These are phyloP conservation scores for Microascus cirrosus DNA, from an alignment of 2,329 filamentous ascomycete genomes.

Conservation along the genomic window DNA sequence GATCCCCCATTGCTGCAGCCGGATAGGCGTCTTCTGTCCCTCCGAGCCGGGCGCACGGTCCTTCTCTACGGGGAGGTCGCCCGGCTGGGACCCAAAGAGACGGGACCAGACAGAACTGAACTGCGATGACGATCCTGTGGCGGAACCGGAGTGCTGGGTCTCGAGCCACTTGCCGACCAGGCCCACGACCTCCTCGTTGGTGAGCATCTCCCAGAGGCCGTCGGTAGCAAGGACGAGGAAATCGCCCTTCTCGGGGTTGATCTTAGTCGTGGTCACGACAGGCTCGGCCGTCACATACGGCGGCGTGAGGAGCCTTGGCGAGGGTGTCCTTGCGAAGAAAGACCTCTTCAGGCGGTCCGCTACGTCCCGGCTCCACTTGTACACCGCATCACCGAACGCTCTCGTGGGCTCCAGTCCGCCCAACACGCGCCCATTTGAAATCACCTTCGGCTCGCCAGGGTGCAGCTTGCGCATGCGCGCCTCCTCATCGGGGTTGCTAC, in stretches of 20 bases:
- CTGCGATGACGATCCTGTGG: slow-evolving; percentile 50
- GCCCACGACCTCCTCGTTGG: slow-evolving; percentile 94
- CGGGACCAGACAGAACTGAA: slow-evolving; percentile 53
- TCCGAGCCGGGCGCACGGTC: slow-evolving; percentile 55
- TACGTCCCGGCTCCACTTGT: slow-evolving; percentile 88
- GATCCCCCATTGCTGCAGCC: slow-evolving; percentile 84
- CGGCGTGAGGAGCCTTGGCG: slow-evolving; percentile 71
- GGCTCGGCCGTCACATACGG: slow-evolving; percentile 97
- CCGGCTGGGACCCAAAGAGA: slow-evolving; percentile 33
- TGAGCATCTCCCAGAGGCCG: slow-evolving; percentile 97
- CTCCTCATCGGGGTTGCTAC: slow-evolving; percentile 74
- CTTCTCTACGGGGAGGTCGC: slow-evolving; percentile 57
- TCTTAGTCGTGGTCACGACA: slow-evolving; percentile 83
- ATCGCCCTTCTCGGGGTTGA: slow-evolving; percentile 80
- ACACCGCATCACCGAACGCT: slow-evolving; percentile 91
- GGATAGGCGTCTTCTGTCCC: slow-evolving; percentile 79
- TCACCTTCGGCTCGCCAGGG: slow-evolving; percentile 78
- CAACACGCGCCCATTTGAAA: slow-evolving; percentile 80
- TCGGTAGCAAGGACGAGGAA: slow-evolving; percentile 96
- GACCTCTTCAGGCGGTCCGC: slow-evolving; percentile 70
- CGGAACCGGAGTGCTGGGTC: slow-evolving; percentile 43
- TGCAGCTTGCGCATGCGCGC: slow-evolving; percentile 76
- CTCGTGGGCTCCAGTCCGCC: slow-evolving; percentile 86
- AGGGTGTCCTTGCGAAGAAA: slow-evolving; percentile 79
- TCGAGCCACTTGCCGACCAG: slow-evolving; percentile 97